Evolutionary conservation across 441 rosid species (phyloP), one percentile per base, ranked within the genome.

Genomic region (Jatropha podagrica): DNA sequence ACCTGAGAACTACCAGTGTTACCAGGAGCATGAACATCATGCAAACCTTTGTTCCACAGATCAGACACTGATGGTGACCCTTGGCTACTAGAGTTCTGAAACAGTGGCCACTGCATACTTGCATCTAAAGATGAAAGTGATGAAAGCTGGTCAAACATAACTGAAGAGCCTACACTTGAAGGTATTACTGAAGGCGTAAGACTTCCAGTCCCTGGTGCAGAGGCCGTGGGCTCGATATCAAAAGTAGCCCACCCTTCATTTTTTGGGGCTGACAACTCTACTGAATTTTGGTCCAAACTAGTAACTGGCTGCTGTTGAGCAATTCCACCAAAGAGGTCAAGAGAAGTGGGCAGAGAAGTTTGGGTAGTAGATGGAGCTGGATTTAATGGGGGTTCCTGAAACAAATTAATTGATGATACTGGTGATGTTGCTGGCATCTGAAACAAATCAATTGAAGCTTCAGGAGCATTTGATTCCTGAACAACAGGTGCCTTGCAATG

Each of bases 221-320:
- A 75, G 66, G 82, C 59, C 73, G 82, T 78, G 60, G 87, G 85
- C 63, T 83, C 75, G 75, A 87, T 83, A 74, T 92, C 97, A 86
- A 95, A 95, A 63, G 92, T 93, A 42, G 98, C 97, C 98, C 98
- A 95, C 76, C 95, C 98, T 79, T 89, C 91, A 78, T 89, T 83
- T 77, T 85, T 86, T 38, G 90, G 78, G 6, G 68, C 69, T 65
- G 89, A 66, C 26, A 81, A 75, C 73, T 85, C 88, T 56, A 74
- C 65, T 44, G 77, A 71, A 71, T 72, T 82, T 41, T 74, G 80
- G 61, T 72, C 75, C 69, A 71, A 55, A 71, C 72, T 72, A n/a
- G 81, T 41, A 77, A 76, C 76, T 72, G 88, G 74, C 70, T 80
- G 89, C 69, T 84, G 90, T 78, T 76, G 78, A 67, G 70, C 26